Base-by-base conservation (phyloP, 2,329 filamentous ascomycete species). In the Myriosclerotinia scirpicola region DNA sequence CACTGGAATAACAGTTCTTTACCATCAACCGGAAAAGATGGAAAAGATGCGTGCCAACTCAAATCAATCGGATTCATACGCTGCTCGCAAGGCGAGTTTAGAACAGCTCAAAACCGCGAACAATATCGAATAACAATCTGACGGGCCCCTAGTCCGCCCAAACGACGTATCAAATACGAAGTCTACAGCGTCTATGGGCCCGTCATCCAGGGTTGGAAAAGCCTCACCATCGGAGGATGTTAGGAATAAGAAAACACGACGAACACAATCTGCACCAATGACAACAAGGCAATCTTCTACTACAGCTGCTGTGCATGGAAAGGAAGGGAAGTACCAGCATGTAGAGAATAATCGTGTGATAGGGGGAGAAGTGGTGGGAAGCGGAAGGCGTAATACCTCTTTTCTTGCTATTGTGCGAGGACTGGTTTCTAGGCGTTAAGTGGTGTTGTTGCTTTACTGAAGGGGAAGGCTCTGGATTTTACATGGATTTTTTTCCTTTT, bases 31-130 rank as follows among this genome's bases (percentile, higher is more conserved):
- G 72, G 89, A 91, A 76, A 91, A 91, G 81, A 90, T 90, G 87
- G 89, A 91, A 76, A 91, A 65, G 64, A 65, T 65, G 64, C 64
- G 64, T 17, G 53, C 54, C 30, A 80, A 86, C 78, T 92, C 90
- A 80, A 91, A 92, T 83, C 94, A 46, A 48, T 56, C 65, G 60
- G 91, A 95, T 81, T 93, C 97, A 81, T 85, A 98, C 77, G 92
- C 94, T 77, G 89, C 92, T 76, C 92, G 95, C 82, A 91, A 95
- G 82, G 92, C 96, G 80, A 95, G 94, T 84, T 88, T 99, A 91
- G 94, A 96, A 87, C 91, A 92, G 83, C 89, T 98, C 83, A 99
- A 99, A 84, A 88, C 90, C 78, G 92, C 98, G 81, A 93, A 99
- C 81, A 94, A 93, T 79, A 97, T 98, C 85, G 94, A 97, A 89